These are phyloP conservation scores for Alternaria conjuncta DNA, from an alignment of 2,329 filamentous ascomycete genomes.

Conservation along the genomic window DNA sequence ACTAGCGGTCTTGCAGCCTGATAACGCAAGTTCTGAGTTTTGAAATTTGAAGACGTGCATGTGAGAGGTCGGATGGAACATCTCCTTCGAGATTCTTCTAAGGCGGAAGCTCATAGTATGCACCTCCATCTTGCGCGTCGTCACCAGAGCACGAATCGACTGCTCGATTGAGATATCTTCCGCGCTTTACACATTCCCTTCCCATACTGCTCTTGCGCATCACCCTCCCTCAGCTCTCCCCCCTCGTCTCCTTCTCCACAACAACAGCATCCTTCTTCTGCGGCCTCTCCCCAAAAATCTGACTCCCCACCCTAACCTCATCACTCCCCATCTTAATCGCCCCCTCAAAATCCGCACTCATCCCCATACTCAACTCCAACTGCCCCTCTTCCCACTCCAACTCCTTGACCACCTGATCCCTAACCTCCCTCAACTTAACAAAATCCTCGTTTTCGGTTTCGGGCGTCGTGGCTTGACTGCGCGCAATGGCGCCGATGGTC, in stretches of 20 bases:
- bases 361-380: slow-evolving; percentile 95
- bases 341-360: slow-evolving; percentile 95
- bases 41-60: too few relatives aligned
- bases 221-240: slow-evolving; percentile 16
- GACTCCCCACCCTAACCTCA: slow-evolving; percentile 91
- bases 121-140: too few relatives aligned
- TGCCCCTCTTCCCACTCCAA: slow-evolving; percentile 62
- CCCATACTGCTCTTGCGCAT: too few relatives aligned
- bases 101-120: too few relatives aligned
- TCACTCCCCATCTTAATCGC: slow-evolving; percentile 83
- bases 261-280: slow-evolving; percentile 80
- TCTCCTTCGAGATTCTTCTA: too few relatives aligned
- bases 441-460: slow-evolving; percentile 96
- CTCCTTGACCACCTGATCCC: slow-evolving; percentile 72
- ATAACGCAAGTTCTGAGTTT: too few relatives aligned
- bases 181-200: too few relatives aligned
- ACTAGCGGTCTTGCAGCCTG: too few relatives aligned
- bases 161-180: too few relatives aligned
- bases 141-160: too few relatives aligned
- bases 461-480: slow-evolving; percentile 72
- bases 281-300: slow-evolving; percentile 87
- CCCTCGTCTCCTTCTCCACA: slow-evolving; percentile 36
- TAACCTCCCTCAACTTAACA: slow-evolving; percentile 67
- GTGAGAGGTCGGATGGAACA: too few relatives aligned
- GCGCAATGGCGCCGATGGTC: slow-evolving; percentile 95